These are phyloP conservation scores for Sugiyamaella valdiviana DNA, from an alignment of 805 yeast genomes.

Conservation along the genomic window DNA sequence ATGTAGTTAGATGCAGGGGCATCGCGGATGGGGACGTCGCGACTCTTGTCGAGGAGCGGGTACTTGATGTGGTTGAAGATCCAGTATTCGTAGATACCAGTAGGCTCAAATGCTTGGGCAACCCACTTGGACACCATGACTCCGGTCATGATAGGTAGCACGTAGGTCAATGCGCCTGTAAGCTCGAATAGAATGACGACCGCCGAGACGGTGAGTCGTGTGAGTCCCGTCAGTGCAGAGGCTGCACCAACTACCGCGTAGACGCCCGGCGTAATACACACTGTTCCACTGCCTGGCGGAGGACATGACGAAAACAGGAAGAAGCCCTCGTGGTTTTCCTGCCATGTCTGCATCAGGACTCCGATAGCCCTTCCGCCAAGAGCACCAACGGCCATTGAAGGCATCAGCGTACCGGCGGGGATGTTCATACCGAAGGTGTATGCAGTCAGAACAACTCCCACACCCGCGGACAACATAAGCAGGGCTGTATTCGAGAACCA, in stretches of 20 bases:
- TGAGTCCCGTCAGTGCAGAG: conserved; percentile 71
- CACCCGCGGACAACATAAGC: conserved; percentile 37
- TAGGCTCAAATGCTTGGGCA: conserved; percentile 52
- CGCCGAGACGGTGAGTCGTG: conserved; percentile 71
- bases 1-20: conserved; percentile 33
- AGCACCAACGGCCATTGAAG: conserved; percentile 96
- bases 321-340: conserved; percentile 27
- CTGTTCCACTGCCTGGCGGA: conserved; percentile 30
- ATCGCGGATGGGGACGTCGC: conserved; percentile 38
- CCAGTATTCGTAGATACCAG: conserved; percentile 62
- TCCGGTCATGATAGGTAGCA: conserved; percentile 78
- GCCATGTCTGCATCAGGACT: conserved; percentile 50
- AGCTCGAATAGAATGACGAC: conserved; percentile 78
- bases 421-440: conserved; percentile 64
- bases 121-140: conserved; percentile 69
- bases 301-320: conserved; percentile 37
- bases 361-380: conserved; percentile 88
- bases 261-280: conserved; percentile 76
- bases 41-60: conserved; percentile 39
- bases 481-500: conserved; percentile 22
- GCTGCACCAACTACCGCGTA: conserved; percentile 89
- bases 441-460: conserved; percentile 56
- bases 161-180: conserved; percentile 80
- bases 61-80: conserved; percentile 34
- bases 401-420: conserved; percentile 97